phyloP scores from a whole-genome alignment of 2,329 filamentous ascomycete species.

The Aspergillus pseudoglaucus region DNA sequence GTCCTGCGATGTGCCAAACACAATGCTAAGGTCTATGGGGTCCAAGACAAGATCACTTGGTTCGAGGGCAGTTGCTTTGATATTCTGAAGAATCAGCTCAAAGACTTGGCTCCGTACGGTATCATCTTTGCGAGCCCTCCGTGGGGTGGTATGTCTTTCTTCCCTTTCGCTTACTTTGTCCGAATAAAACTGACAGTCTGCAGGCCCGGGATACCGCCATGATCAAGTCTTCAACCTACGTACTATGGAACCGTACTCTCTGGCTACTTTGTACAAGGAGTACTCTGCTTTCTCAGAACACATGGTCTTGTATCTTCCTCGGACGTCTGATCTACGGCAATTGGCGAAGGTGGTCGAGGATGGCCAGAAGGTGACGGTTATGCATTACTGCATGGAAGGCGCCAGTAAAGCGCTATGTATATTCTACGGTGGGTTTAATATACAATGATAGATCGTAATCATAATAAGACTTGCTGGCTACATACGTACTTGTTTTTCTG shows the following conservation, averaged over 20 bases:
- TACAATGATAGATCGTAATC: conserved; percentile 10
- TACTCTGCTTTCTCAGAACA: conserved; percentile 50
- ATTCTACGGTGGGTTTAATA: conserved; percentile 50
- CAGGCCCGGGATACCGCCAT: conserved; percentile 57
- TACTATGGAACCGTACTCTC: conserved; percentile 81
- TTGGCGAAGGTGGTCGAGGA: conserved; percentile 52
- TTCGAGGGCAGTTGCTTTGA: conserved; percentile 82
- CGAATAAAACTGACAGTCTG: conserved; percentile 1
- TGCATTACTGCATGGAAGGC: conserved; percentile 87
- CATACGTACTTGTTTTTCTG: no score
- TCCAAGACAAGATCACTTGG: conserved; percentile 73
- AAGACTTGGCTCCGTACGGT: conserved; percentile 43
- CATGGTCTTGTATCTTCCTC: conserved; percentile 72
- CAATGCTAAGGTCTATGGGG: conserved; percentile 81
- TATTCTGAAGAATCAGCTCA: conserved; percentile 51
- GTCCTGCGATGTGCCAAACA: conserved; percentile 85
- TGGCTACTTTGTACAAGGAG: conserved; percentile 55
- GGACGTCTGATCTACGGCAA: conserved; percentile 76
- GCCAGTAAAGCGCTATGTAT: conserved; percentile 70
- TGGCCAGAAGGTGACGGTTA: conserved; percentile 59
- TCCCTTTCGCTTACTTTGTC: neutral
- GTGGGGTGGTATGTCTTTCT: conserved; percentile 56
- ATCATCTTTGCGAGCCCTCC: conserved; percentile 67
- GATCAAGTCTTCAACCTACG: conserved; percentile 72
- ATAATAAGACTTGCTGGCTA: neutral